Percentiles rank a stretch among this genome's conserved stretches.
Evolutionary conservation across 768 basidiomycete genomes (phyloP).

Genomic region (Trametes cinnabarina): DNA sequence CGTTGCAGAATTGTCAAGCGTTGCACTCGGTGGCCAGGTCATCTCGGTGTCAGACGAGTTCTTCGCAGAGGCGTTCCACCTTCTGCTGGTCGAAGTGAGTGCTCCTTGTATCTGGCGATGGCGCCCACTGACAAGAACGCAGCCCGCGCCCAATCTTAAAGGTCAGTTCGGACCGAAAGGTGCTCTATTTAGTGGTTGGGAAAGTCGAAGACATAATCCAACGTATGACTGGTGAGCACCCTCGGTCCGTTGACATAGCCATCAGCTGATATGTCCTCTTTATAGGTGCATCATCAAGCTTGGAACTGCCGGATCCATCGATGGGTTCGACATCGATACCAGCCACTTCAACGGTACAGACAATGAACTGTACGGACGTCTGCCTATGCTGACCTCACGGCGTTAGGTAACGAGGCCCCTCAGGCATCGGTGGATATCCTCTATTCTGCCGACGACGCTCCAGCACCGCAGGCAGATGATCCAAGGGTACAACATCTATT

Average conservation of each 20-base stretch:
- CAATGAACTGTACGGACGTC: not conserved
- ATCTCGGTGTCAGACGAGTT: conserved; percentile 89
- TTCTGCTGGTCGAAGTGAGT: conserved; percentile 76
- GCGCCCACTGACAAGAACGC: not conserved
- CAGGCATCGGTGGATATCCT: conserved; percentile 71
- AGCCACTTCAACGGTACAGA: conserved; percentile 82
- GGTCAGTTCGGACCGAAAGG: conserved; percentile 98
- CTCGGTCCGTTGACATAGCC: not conserved
- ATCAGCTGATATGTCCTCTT: not conserved
- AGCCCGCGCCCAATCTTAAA: conserved; percentile 87
- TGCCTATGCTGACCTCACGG: not conserved
- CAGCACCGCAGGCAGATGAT: conserved; percentile 44
- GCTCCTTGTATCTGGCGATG: conserved; percentile 20
- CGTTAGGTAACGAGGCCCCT: conserved; percentile 83
- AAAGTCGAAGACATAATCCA: conserved; percentile 85
- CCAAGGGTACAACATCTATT: conserved; percentile 47
- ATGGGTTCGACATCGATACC: conserved; percentile 93
- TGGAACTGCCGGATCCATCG: conserved; percentile 69
- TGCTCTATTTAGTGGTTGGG: conserved; percentile 94
- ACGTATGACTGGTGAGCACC: conserved; percentile 74
- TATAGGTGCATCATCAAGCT: conserved; percentile 86
- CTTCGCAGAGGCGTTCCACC: conserved; percentile 83
- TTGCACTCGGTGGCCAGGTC: conserved; percentile 74
- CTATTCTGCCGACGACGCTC: conserved; percentile 39
- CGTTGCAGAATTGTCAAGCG: conserved; percentile 79